A percentile compares a stretch with the other conserved stretches of the same genome.
Conservation (phyloP, 2,329 filamentous ascomycete species). For the Periconia sp. region DNA sequence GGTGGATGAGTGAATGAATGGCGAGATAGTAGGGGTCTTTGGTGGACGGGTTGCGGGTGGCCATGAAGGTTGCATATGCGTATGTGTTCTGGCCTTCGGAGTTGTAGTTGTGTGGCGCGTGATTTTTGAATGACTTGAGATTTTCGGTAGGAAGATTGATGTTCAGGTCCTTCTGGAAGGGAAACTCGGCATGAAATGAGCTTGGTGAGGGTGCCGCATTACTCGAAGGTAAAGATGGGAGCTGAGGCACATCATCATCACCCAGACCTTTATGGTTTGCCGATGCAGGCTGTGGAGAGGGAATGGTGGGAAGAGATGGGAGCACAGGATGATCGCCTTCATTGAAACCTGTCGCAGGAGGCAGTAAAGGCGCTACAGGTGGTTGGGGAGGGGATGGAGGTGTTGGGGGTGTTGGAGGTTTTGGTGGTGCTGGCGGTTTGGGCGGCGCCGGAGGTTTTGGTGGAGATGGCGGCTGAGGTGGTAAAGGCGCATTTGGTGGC, state of each 20-base stretch:
- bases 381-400: neutral
- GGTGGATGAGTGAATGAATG: conserved; percentile 35
- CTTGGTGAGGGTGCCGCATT: neutral
- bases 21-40: conserved; percentile 40
- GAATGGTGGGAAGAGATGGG: neutral
- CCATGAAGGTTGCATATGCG: conserved; percentile 38
- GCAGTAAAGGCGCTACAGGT: neutral
- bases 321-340: neutral
- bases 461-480: neutral
- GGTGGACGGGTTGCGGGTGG: conserved; percentile 30
- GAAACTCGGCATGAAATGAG: conserved; percentile 20
- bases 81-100: conserved; percentile 15
- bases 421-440: neutral
- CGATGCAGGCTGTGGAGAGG: neutral
- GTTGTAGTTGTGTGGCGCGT: conserved; percentile 29
- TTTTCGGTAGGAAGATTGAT: conserved; percentile 20
- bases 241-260: neutral
- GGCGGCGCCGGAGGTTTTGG: neutral
- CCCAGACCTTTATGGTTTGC: neutral
- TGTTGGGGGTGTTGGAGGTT: neutral
- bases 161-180: conserved; percentile 32
- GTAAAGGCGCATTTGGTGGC: neutral
- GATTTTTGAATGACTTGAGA: conserved; percentile 14
- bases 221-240: neutral
- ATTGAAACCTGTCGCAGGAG: neutral